These are phyloP conservation scores for Paramecium biaurelia DNA, from an alignment of 73 alveolate genomes.

Conservation along the genomic window DNA sequence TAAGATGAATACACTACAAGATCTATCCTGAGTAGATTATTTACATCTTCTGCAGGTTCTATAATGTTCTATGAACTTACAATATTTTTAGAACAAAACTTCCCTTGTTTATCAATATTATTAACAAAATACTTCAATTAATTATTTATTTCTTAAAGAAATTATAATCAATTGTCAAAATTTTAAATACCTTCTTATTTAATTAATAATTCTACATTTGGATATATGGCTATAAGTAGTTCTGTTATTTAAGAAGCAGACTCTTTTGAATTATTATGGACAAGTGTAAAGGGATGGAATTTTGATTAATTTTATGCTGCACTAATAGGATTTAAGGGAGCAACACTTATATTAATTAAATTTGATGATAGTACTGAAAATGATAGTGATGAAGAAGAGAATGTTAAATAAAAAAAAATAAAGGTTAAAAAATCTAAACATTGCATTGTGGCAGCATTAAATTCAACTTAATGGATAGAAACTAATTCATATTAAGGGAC, in stretches of 20 bases:
- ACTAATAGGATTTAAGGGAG: neutral
- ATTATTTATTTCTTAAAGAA: neutral
- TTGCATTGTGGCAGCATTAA: conserved; percentile 27
- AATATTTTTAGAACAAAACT: neutral
- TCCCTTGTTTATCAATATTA: neutral
- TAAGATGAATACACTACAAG: conserved; percentile 42
- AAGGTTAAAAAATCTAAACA: neutral
- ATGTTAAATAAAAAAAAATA: neutral
- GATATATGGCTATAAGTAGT: conserved; percentile 25
- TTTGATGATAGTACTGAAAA: conserved; percentile 27
- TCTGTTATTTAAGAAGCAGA: conserved; percentile 23
- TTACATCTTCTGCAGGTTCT: conserved; percentile 5
- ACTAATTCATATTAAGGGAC: conserved; percentile 49
- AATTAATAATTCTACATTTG: conserved; percentile 36
- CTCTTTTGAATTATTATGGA: neutral
- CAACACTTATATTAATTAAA: neutral
- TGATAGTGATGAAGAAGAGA: conserved; percentile 39
- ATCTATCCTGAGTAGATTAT: conserved; percentile 28
- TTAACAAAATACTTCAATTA: conserved; percentile 12
- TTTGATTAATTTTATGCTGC: neutral
- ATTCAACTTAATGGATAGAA: conserved; percentile 35
- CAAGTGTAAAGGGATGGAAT: conserved; percentile 43
- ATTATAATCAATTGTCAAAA: neutral
- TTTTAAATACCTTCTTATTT: conserved; percentile 40
- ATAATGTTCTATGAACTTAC: conserved; percentile 39